phyloP scores from a whole-genome alignment of 2,329 filamentous ascomycete genomes.

The Pseudopyrenochaeta lycopersici region DNA sequence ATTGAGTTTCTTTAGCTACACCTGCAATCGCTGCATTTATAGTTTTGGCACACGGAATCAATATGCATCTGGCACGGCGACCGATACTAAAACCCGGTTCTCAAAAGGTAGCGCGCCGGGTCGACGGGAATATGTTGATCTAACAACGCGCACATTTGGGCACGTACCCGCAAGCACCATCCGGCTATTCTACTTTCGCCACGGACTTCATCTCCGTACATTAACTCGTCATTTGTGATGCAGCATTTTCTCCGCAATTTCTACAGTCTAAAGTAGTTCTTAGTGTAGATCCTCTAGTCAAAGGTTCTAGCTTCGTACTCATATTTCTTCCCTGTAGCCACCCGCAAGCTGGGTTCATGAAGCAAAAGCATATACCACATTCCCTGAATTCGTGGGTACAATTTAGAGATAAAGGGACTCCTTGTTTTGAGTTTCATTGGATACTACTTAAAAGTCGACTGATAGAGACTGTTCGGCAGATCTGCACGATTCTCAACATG shows the following conservation, averaged over 20 bases:
- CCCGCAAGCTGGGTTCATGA: neutral
- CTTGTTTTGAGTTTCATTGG: too few relatives aligned
- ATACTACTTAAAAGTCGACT: too few relatives aligned
- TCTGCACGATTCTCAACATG: too few relatives aligned
- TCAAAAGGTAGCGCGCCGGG: slow-evolving; percentile 1
- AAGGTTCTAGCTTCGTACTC: too few relatives aligned
- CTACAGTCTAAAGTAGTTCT: too few relatives aligned
- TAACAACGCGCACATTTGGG: slow-evolving; percentile 1
- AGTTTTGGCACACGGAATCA: neutral
- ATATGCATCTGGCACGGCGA: slow-evolving; percentile 8
- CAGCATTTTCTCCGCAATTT: slow-evolving; percentile 3
- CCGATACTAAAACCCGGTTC: slow-evolving; percentile 1
- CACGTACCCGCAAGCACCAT: neutral
- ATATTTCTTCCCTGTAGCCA: too few relatives aligned
- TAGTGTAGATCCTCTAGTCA: too few relatives aligned
- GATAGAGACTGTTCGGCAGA: too few relatives aligned
- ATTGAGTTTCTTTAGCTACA: neutral
- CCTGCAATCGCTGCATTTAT: slow-evolving; percentile 2
- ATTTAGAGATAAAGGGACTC: too few relatives aligned
- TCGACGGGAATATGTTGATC: neutral
- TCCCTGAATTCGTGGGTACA: too few relatives aligned
- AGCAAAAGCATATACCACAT: neutral
- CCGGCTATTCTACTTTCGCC: slow-evolving; percentile 6
- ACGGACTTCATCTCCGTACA: slow-evolving; percentile 4
- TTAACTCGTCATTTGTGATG: slow-evolving; percentile 60